Base-by-base conservation (phyloP, 352 stramenopile genomes). In the Phytophthora pini region DNA sequence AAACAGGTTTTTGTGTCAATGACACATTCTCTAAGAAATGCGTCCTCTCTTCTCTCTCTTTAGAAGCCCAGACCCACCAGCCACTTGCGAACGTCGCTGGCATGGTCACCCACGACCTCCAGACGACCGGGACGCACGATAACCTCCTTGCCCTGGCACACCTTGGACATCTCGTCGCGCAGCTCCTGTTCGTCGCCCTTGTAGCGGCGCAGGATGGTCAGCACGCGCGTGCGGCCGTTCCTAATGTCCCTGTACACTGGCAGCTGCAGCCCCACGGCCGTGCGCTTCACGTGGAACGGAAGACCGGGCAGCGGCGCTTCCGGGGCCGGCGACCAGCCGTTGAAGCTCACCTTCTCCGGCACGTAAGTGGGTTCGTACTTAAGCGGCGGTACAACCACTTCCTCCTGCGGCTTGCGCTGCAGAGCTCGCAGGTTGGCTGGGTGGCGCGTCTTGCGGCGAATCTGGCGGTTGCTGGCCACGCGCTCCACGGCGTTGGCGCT, bases 201-300 rank as follows among this genome's bases (percentile, higher is more conserved):
- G 76, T 82, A 94, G 65, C 85, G 85, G 51, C 88, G 84, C 58
- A 96, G 53, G 64, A 95, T 93, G 51, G 88, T 96, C 52, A 96
- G 68, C 68, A 95, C 82, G 57, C 88, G 88, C 70, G 88, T 96
- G 68, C 87, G 84, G 52, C 88, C 88, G 60, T 96, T 96, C 40
- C 85, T 64, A 70, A 84, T 90, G 72, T 96, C 88, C 59, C 84
- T 82, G 80, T 96, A 96, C 70, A 96, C 87, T 15, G 88, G 88
- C 31, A 96, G 74, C 65, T 96, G 88, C 57, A 91, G 56, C 4
- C 87, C 87, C 36, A 87, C 65, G 27, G 83, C 79, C 48, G 88
- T 96, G 66, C 88, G 86, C 82, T 94, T 93, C 24, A 96, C 82
- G 36, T 77, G 61, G 71, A 94, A 94, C 29, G 87, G 87, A 31